Conservation (phyloP, 768 basidiomycete genomes). For the Auricularia sp. region DNA sequence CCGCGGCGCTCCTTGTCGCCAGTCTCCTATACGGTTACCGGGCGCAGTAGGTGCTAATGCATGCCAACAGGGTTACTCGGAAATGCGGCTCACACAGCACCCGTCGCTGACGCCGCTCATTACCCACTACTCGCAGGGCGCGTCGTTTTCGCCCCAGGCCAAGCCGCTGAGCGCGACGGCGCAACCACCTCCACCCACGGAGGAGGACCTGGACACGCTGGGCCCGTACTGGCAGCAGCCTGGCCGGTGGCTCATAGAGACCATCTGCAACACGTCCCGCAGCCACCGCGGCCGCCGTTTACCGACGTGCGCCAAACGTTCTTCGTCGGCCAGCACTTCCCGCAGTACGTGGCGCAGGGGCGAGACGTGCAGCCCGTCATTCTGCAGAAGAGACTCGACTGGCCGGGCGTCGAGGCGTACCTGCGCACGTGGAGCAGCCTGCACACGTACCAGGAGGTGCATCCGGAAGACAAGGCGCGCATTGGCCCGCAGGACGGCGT, state of each 20-base stretch:
- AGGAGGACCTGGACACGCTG: slow-evolving; percentile 27
- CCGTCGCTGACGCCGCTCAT: slow-evolving; percentile 52
- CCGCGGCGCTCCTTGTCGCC: not conserved
- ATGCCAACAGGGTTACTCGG: slow-evolving; percentile 39
- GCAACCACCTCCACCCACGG: not conserved
- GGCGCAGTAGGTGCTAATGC: not conserved
- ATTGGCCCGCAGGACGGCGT: slow-evolving; percentile 16
- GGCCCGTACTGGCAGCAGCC: slow-evolving; percentile 77
- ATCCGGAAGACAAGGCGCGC: slow-evolving; percentile 43
- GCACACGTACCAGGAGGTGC: slow-evolving; percentile 52
- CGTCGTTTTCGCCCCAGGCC: slow-evolving; percentile 1
- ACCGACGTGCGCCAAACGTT: slow-evolving; percentile 41
- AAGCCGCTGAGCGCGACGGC: not conserved
- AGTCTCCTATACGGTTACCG: not conserved
- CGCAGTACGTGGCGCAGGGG: slow-evolving; percentile 44
- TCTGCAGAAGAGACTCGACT: slow-evolving; percentile 49
- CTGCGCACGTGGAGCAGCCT: slow-evolving; percentile 63
- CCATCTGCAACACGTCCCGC: slow-evolving; percentile 63
- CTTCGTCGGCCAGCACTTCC: slow-evolving; percentile 52
- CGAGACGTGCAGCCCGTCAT: slow-evolving; percentile 49
- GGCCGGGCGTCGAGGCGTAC: slow-evolving; percentile 59
- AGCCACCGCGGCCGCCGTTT: slow-evolving; percentile 32
- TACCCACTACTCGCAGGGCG: slow-evolving; percentile 51
- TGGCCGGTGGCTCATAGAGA: slow-evolving; percentile 65
- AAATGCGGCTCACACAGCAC: slow-evolving; percentile 56